Evolutionary conservation across 805 yeast genomes (phyloP), one percentile per base, ranked within the genome.

Genomic region (Ogataea glucozyma): DNA sequence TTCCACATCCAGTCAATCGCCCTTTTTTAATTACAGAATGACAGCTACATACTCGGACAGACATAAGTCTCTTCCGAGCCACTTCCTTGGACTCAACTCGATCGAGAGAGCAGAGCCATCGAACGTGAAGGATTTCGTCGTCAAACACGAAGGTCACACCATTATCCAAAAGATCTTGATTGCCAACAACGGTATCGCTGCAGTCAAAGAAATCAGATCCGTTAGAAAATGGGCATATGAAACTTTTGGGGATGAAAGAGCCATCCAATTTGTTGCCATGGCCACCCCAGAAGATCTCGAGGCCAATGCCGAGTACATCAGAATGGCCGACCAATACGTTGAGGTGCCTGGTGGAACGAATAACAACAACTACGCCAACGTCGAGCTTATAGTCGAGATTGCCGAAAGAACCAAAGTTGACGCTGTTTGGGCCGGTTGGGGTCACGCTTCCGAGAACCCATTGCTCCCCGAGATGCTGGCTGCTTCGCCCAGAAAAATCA

Each of bases 361-460:
- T 71, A 93, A 93, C 73, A 95, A 93, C 69, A 93, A 93, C 69
- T 90, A 90, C 64, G 99, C 99, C 57, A 93, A 93, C 62, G 99
- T 93, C 49, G 99, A 93, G 54, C 75, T 93, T 49, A 93, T 93
- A 65, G 97, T 93, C 36, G 99, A 93, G 59, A 73, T 93, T 37
- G 99, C 99, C 26, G 99, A 93, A 71, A 85, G 97, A 72, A 85
- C 95, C 32, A 80, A 88, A 53, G 97, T 87, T 43, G 96, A 93
- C 65, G 99, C 99, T 19, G 99, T 93, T 45, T 93, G 99, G 99
- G 99, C 99, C 26, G 99, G 99, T 59, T 93, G 99, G 99, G 99
- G 99, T 59, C 99, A 95, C 65, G 99, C 99, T 21, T 88, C 97
- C n/a, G 99, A 93, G 72, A 91, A 95, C 70, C 99, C 99, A 20